Evolutionary conservation across 2,329 filamentous ascomycete species (phyloP), one percentile per base, ranked within the genome.

Genomic region (Hortaea sp.): DNA sequence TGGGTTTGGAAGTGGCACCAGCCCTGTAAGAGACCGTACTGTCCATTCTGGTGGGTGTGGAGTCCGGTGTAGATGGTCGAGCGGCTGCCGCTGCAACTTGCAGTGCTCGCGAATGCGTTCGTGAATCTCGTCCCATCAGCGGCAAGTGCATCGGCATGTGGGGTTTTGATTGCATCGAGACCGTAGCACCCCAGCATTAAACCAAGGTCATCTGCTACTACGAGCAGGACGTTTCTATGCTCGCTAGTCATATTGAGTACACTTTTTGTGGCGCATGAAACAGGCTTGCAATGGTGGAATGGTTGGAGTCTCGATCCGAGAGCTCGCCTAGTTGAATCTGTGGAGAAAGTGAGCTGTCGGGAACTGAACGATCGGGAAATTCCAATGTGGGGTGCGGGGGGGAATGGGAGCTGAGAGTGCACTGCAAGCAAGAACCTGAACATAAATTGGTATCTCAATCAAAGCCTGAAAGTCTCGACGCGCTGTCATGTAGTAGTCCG

Each of bases 61-160:
- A 73, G 59, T 3, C 72, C 72, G 0, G 71, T 74, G 53, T 74
- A 75, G 13, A 75, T 67, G 11, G 67, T 66, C 0, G 70, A 68
- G 5, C 71, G 65, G 50, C 67, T 72, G 30, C 65, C 68, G 45
- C 68, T 72, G 56, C 72, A 75, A 0, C 71, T 75, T 0, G 72
- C 71, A 2, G 69, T 72, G 49, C 64, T 69, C 7, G 67, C 64
- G 50, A 71, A 73, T 11, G 66, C 68, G 10, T 60, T 55, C n/a
- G 59, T 57, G 49, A 73, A 73, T 1, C 48, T 48, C 0, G 61
- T 62, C 12, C 66, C 68, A 37, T 63, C 38, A 0, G 54, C 48
- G 0, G 71, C 69, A 6, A 74, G 64, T 0, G 35, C 30, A 51
- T 73, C 69, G 5, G 73, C 49, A 44, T 70, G 56, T 2, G 70